Base-by-base conservation (phyloP, 2,329 filamentous ascomycete species). In the Curvularia verruculosa region DNA sequence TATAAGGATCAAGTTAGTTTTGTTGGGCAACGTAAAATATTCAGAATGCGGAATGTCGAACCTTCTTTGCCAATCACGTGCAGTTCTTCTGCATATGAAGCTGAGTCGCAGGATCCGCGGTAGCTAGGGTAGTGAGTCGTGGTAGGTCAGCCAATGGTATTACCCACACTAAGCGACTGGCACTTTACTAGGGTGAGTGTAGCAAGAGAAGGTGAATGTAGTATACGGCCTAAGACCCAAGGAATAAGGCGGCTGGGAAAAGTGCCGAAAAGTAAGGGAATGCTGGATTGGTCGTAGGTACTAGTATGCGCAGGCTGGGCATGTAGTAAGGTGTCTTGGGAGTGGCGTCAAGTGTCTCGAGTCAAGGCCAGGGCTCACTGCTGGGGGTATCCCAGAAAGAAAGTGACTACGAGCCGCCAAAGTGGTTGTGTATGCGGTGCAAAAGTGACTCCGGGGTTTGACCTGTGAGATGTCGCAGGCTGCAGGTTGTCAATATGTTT, bases 111-210 rank as follows among this genome's bases (percentile, higher is more conserved):
- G 19, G 31, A 3, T 24, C 8, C 18, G 34, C 34, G 23, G 34
- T n/a, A 49, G 34, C 46, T 10, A 37, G 46, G 46, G 24, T 49
- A 24, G 23, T 39, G 46, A 49, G 46, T 49, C 46, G 46, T 28
- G 34, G 37, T 34, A 23, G 23, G 46, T n/a, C 18, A 39, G 46
- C 39, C 23, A 39, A n/a, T 21, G 21, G 46, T n/a, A 28, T 49
- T 13, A 18, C 5, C 15, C 15, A 39, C 34, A 26, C 15, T 28
- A 49, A 37, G 46, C 46, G 23, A 49, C 13, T 10, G 15, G 15
- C 8, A 28, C n/a, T n/a, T 19, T 26, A 8, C 23, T 28, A 34
- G 24, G 34, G 24, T 28, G 28, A 21, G 19, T 19, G 18, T 21
- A 23, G 9, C 12, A 29, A 31, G 10, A n/a, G 26, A 19, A 9